Base-by-base conservation (phyloP, 2,329 filamentous ascomycete species). In the Cladorrhinum sp. region DNA sequence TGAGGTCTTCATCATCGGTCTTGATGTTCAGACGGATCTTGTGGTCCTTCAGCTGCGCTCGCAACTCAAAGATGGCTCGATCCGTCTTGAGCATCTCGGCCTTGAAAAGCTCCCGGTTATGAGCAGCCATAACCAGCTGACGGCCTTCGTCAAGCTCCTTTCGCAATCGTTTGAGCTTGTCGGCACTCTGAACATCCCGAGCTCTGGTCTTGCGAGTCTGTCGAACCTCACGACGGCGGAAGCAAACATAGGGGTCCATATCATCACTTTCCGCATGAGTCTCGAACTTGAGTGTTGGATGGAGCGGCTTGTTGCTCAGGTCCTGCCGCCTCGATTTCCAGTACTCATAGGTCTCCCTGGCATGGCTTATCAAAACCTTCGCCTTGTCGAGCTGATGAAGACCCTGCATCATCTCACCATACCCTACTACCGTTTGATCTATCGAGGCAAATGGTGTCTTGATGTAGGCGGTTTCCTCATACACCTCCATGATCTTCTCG, bases 241-340 rank as follows among this genome's bases (percentile, higher is more conserved):
- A 99, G 77, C 95, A 99, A 70, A 99, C 93, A 77, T 96, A 99
- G 53, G 95, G 95, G 76, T 99, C 95, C 69, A 91, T 86, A 73
- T 99, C 95, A 74, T 99, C 95, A 63, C 89, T 96, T 66, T 98
- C 93, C 72, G 92, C 90, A 65, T 95, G 92, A 51, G 88, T 96
- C 78, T 99, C 95, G 66, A 96, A 95, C 78, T 97, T 97, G 73
- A 98, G 85, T 22, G 80, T 82, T 7, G 92, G 86, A 71, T 93
- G 89, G 63, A 98, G 78, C 5, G 88, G 78, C 68, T 83, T 87
- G 72, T 93, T 95, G 66, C 84, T 85, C 61, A 81, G 82, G 27
- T 79, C 80, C 68, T 86, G 79, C 56, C 91, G 85, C 70, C 86
- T 85, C 63, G 81, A 78, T 75, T 88, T 92, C 95, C 95, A 99